These are phyloP conservation scores for Metschnikowia lunata DNA, from an alignment of 805 yeast genomes.

Conservation along the genomic window DNA sequence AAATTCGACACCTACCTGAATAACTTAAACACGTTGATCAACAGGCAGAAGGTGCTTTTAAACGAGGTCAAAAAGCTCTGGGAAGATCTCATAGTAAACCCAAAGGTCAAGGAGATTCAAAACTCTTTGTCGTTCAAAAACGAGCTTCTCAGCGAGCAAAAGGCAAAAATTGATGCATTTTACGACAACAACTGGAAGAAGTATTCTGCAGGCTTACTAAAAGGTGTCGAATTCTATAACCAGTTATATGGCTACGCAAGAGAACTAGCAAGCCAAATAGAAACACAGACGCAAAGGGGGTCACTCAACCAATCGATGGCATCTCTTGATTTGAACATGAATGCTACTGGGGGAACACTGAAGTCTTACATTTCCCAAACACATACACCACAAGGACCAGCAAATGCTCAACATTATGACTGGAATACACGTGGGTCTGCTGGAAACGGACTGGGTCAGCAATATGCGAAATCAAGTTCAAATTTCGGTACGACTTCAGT, in stretches of 20 bases:
- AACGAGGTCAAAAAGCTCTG: constrained; percentile 26
- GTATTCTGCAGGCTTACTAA: constrained; percentile 53
- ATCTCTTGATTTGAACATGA: constrained; percentile 4
- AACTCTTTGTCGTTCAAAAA: constrained; percentile 38
- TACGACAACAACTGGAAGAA: constrained; percentile 51
- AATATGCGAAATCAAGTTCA: neutral
- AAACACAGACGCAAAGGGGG: constrained; percentile 16
- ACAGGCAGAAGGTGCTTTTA: constrained; percentile 55
- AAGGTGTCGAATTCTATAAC: constrained; percentile 62
- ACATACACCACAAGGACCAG: neutral
- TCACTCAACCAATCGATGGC: constrained; percentile 10
- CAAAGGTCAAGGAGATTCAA: constrained; percentile 37
- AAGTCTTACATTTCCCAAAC: neutral
- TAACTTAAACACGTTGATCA: constrained; percentile 64
- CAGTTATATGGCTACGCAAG: constrained; percentile 39
- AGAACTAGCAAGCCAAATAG: constrained; percentile 20
- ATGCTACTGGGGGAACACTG: constrained; percentile 6
- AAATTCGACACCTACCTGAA: constrained; percentile 69
- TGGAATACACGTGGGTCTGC: neutral
- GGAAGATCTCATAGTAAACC: constrained; percentile 24
- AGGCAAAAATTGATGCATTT: constrained; percentile 42
- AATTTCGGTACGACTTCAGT: neutral
- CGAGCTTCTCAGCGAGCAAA: constrained; percentile 29
- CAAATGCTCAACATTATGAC: neutral
- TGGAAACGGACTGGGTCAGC: neutral